Base-by-base conservation (phyloP, 306 rosid species). In the Cercis canadensis region DNA sequence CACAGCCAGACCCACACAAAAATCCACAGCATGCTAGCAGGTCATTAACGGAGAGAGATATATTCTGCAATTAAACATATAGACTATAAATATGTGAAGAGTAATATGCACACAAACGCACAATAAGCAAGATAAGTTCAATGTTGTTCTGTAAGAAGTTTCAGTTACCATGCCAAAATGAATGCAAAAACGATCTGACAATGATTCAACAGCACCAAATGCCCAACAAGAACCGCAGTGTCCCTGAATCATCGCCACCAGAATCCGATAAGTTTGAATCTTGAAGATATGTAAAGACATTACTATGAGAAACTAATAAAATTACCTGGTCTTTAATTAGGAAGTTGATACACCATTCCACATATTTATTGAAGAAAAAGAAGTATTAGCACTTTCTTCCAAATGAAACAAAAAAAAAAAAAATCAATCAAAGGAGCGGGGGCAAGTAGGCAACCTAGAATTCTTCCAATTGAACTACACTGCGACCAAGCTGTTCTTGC, bases 201-300 rank as follows among this genome's bases (percentile, higher is more conserved):
- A 73, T 53, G 98, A 78, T 79, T 94, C 98, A 53, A 90, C 98
- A 29, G 98, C 98, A 57, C 88, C 96, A 83, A 90, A 94, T 53
- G 98, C 98, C 98, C 98, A 94, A 76, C 98, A 94, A 72, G 98
- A 90, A 78, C 98, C 98, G 83, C 98, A 94, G 80, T 94, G 98
- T 62, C 98, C 98, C 98, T 94, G 74, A 56, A 80, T 50, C 67
- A 75, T 72, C 51, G 70, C 18, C 77, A 79, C 24, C 31, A 34
- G 75, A 50, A 46, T 58, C 57, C 5, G 55, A 33, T 78, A 62
- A 54, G 11, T 62, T 21, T 17, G 14, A 67, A 67, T 29, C 65
- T 40, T 13, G 52, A 73, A 34, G 50, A 21, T 33, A 14, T 40
- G 36, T 15, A 61, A 70, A 69, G 41, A 36, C 12, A 45, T 9